phyloP scores from a whole-genome alignment of 2,329 filamentous ascomycete genomes.

The Hirsutella minnesotensis region DNA sequence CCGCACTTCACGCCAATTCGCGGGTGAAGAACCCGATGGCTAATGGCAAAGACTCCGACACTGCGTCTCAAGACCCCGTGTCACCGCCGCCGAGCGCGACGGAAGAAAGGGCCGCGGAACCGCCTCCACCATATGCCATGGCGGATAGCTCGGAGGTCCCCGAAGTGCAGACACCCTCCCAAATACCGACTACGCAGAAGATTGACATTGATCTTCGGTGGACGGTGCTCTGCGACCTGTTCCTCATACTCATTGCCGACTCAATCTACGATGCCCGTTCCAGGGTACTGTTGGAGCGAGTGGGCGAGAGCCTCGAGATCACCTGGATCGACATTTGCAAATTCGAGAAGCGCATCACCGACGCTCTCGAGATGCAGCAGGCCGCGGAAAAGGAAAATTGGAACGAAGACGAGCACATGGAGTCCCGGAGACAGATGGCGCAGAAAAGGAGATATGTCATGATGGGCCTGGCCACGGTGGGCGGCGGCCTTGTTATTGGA shows the following conservation, averaged over 20 bases:
- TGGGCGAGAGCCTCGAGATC: slow-evolving; percentile 70
- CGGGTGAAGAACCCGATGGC: slow-evolving; percentile 88
- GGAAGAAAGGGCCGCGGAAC: slow-evolving; percentile 34
- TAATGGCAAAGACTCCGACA: slow-evolving; percentile 5
- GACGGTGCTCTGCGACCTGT: slow-evolving; percentile 94
- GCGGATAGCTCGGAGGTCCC: slow-evolving; percentile 60
- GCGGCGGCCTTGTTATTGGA: slow-evolving; percentile 88
- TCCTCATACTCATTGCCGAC: slow-evolving; percentile 92
- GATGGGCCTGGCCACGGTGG: slow-evolving; percentile 94
- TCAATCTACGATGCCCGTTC: slow-evolving; percentile 87
- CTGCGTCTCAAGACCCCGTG: slow-evolving; percentile 9
- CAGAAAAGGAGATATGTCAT: slow-evolving; percentile 78
- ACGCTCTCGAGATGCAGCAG: slow-evolving; percentile 96
- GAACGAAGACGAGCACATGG: slow-evolving; percentile 94
- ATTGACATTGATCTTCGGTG: slow-evolving; percentile 94
- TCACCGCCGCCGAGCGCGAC: slow-evolving; percentile 8
- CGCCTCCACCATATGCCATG: slow-evolving; percentile 49
- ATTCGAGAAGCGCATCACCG: slow-evolving; percentile 94
- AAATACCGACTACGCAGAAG: slow-evolving; percentile 68
- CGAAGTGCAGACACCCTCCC: slow-evolving; percentile 69
- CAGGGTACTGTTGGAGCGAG: slow-evolving; percentile 68
- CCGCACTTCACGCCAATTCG: slow-evolving; percentile 80
- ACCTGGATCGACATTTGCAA: slow-evolving; percentile 88
- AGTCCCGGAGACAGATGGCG: slow-evolving; percentile 67
- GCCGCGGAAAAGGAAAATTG: slow-evolving; percentile 89